Evolutionary conservation across 2,329 filamentous ascomycete genomes (phyloP), one percentile per base, ranked within the genome.

Genomic region (Penicillium sp.): DNA sequence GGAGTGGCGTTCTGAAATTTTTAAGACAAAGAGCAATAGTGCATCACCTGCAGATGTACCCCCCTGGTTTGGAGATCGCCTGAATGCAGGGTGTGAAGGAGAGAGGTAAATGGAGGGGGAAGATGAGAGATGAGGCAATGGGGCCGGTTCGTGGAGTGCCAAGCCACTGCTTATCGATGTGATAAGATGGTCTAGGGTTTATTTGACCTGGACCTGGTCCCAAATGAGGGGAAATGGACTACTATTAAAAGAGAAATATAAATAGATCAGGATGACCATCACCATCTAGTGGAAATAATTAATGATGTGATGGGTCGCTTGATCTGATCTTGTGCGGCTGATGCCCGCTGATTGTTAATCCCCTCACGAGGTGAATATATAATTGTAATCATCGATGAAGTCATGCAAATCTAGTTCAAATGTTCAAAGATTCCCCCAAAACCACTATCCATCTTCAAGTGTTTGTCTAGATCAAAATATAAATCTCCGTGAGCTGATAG

Each of bases 141-240:
- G 56, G 60, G 56, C 51, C 54, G 56, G 55, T 43, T 55, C 60
- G 63, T 58, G 60, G 61, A 62, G 61, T 63, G 62, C 60, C 60
- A 59, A 64, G 61, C 50, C 44, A 22, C 48, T 41, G 58, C 33
- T 65, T 63, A 65, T 65, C 63, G 29, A 31, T n/a, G 29, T 37
- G 45, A 48, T 48, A 48, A 48, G 45, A 48, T 48, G 29, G 33
- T 37, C 33, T 4, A 45, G 45, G 29, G 29, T 23, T 48, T 37
- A 37, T 15, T 37, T 37, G 12, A 35, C 6, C 18, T 18, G 14
- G 12, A 35, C 6, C 18, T 18, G 14, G n/a, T 9, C 8, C 15
- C 18, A 11, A 18, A 37, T 37, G 33, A 44, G 42, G 25, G 25
- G 42, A 45, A 45, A 45, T 29, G 23, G n/a, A 9, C 6, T 37